Evolutionary conservation across 2,329 filamentous ascomycete genomes (phyloP), one percentile per base, ranked within the genome.

Genomic region (Curvularia spicifera): DNA sequence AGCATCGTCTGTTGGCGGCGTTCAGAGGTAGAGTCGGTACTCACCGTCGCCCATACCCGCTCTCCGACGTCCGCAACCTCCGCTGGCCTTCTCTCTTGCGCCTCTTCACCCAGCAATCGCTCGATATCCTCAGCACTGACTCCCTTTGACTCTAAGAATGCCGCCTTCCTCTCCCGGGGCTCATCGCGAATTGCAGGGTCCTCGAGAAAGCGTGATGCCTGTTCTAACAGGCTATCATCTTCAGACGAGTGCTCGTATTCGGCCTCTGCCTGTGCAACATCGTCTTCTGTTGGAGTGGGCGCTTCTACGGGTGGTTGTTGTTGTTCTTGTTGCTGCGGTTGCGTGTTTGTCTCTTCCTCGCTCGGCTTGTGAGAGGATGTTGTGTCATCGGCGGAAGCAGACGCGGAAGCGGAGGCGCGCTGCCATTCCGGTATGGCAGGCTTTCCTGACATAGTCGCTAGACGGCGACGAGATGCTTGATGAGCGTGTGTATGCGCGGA

Each of bases 141-240:
- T 3, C 91, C 91, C 75, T 97, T 97, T 50, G 85, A 86, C 70
- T 88, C 84, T 1, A 97, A 79, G 67, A 97, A 97, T 7, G 85
- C 84, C 20, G 85, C 81, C 79, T 96, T 96, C 76, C 87, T 88
- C 55, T 91, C 89, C 44, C 83, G 82, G 0, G 89, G 82, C 33
- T 89, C 87, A 75, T 89, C 80, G 57, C 84, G 86, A 56, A 97
- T 90, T 20, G 83, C 82, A 7, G 90, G 87, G 59, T 96, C 89
- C 50, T 90, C 81, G 4, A 97, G 83, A 71, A 97, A 97, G 52
- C 82, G 85, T 43, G 84, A 83, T 28, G 93, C 92, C 71, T 92
- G 86, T 15, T 91, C 86, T 35, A 91, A 70, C 35, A 78, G 52
- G 12, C 65, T 53, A 18, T 46, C 20, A 18, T 57, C 57, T 13